Evolutionary conservation across 768 basidiomycete species (phyloP).

Genomic region (Lentinula lateritia): DNA sequence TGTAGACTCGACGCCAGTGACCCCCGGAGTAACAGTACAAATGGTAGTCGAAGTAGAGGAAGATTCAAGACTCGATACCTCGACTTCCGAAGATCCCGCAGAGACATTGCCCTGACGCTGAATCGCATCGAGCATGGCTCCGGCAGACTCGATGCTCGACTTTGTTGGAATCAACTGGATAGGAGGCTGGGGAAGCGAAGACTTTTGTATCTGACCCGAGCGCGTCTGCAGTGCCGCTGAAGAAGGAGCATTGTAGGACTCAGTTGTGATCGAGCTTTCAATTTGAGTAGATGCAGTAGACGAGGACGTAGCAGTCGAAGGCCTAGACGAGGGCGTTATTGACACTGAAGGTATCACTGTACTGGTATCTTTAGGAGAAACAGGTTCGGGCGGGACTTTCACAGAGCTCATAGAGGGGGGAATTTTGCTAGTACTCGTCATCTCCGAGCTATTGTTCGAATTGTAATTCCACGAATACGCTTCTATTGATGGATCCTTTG

Average conservation of each 20-base stretch:
- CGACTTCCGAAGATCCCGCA: not conserved
- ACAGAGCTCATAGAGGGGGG: not conserved
- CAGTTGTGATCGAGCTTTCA: not conserved
- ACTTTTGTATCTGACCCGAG: not conserved
- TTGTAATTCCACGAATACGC: not conserved
- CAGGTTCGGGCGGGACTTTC: not conserved
- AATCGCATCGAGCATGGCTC: not conserved
- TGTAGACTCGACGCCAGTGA: not conserved
- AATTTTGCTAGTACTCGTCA: not conserved
- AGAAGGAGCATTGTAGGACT: too few relatives aligned
- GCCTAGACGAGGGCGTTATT: constrained; percentile 8
- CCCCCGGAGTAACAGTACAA: not conserved
- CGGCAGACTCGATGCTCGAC: not conserved
- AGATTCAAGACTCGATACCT: not conserved
- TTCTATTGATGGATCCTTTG: not conserved
- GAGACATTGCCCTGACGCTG: not conserved
- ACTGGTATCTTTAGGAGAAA: not conserved
- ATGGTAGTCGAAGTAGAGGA: not conserved
- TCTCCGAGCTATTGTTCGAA: not conserved
- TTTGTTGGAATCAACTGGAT: not conserved
- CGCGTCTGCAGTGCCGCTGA: not conserved
- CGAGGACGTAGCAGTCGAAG: constrained; percentile 6
- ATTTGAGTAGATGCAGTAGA: not conserved
- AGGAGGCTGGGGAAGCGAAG: not conserved
- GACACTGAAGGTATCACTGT: not conserved